Evolutionary conservation across 177 flowering plant species (phyloP).

Genomic region (Vitis hybrid): DNA sequence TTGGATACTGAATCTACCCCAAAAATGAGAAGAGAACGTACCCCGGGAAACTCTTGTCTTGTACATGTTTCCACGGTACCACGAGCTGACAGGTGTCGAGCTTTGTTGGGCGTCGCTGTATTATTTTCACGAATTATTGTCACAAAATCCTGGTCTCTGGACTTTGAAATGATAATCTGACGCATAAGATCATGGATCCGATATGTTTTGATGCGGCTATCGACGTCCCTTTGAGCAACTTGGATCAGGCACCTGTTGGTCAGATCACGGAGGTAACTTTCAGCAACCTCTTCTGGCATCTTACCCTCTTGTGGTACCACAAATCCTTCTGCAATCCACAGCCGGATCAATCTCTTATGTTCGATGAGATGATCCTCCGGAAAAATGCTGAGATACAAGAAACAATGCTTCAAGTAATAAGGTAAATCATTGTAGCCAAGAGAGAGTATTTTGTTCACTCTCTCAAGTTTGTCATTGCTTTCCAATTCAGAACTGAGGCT

Average conservation of each 20-base stretch:
- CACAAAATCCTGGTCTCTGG: constrained; percentile 30
- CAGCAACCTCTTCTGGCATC: constrained; percentile 34
- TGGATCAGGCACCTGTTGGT: constrained; percentile 25
- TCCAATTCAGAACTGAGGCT: constrained; percentile 21
- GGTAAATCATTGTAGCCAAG: constrained; percentile 33
- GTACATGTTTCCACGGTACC: constrained; percentile 2
- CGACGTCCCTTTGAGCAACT: constrained; percentile 4
- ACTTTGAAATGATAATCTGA: constrained; percentile 23
- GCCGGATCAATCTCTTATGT: constrained; percentile 17
- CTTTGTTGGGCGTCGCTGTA: constrained; percentile 16
- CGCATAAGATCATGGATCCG: constrained; percentile 33
- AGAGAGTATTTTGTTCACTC: constrained; percentile 13
- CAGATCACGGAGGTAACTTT: constrained; percentile 29
- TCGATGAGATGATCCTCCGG: constrained; percentile 24
- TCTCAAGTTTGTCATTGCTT: constrained; percentile 7
- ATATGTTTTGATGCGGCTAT: constrained; percentile 23
- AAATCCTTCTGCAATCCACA: constrained; percentile 37
- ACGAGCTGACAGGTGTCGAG: constrained; percentile 23
- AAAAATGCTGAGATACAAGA: constrained; percentile 31
- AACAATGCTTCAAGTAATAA: constrained; percentile 30
- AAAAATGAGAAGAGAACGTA: constrained; percentile 29
- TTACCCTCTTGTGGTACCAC: constrained; percentile 13
- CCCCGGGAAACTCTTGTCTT: constrained; percentile 8
- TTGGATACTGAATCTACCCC: background rate
- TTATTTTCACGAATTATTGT: constrained; percentile 10